These are phyloP conservation scores for Sclerospora graminicola DNA, from an alignment of 352 stramenopile genomes.

Conservation along the genomic window DNA sequence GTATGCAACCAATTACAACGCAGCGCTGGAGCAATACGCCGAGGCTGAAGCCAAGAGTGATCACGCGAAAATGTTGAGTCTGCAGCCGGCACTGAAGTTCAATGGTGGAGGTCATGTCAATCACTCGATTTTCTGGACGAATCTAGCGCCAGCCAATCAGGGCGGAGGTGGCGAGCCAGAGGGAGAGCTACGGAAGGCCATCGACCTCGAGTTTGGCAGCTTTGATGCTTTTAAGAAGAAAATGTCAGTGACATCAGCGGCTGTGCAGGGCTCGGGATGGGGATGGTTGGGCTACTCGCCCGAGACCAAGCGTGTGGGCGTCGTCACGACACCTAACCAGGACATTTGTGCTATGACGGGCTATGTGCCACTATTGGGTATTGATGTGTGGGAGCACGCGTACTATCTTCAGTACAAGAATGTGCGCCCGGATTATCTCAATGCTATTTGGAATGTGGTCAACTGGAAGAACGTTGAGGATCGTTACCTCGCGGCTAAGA, in stretches of 20 bases:
- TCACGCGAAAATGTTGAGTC: slow-evolving; percentile 85
- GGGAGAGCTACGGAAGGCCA: slow-evolving; percentile 81
- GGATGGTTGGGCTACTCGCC: slow-evolving; percentile 94
- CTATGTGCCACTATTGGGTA: slow-evolving; percentile 92
- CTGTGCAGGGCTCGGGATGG: slow-evolving; percentile 96
- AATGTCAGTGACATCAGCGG: slow-evolving; percentile 84
- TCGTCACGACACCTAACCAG: slow-evolving; percentile 91
- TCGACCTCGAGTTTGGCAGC: slow-evolving; percentile 88
- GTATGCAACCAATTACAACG: slow-evolving; percentile 96
- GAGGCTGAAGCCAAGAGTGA: slow-evolving; percentile 81
- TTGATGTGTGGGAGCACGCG: slow-evolving; percentile 97
- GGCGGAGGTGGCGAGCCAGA: slow-evolving; percentile 74
- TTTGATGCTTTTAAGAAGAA: slow-evolving; percentile 89
- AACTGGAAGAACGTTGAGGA: slow-evolving; percentile 92
- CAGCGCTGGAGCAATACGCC: slow-evolving; percentile 88
- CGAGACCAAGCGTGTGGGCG: slow-evolving; percentile 74
- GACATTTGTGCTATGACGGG: slow-evolving; percentile 93
- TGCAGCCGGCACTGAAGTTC: slow-evolving; percentile 93
- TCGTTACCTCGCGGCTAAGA: slow-evolving; percentile 58
- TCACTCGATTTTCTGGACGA: slow-evolving; percentile 99
- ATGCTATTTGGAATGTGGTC: slow-evolving; percentile 96
- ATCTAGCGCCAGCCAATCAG: slow-evolving; percentile 74
- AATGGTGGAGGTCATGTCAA: slow-evolving; percentile 98
- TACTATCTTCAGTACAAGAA: slow-evolving; percentile 98
- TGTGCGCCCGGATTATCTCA: slow-evolving; percentile 92